phyloP scores from a whole-genome alignment of 2,329 filamentous ascomycete species.

The Elsinoe arachidis region DNA sequence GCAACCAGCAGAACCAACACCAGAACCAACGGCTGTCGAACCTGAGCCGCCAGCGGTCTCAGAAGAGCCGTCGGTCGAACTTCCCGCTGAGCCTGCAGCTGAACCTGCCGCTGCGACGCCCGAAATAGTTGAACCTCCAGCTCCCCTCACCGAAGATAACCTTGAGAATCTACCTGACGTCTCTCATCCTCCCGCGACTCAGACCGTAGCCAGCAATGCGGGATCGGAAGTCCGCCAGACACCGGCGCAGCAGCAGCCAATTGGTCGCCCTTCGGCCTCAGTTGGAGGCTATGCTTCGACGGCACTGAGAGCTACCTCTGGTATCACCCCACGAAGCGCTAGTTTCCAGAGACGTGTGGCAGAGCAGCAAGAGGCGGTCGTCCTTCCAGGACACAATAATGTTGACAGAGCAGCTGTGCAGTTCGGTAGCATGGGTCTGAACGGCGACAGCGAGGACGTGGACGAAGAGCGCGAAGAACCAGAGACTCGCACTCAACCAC shows the following conservation, averaged over 20 bases:
- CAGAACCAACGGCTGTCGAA: slow-evolving; percentile 19
- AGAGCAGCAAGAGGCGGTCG: slow-evolving; percentile 94
- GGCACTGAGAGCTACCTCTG: slow-evolving; percentile 64
- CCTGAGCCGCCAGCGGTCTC: slow-evolving; percentile 18
- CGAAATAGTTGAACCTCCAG: slow-evolving; percentile 54
- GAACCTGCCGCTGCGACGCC: slow-evolving; percentile 16
- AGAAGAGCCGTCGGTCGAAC: slow-evolving; percentile 15
- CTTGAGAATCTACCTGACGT: slow-evolving; percentile 81
- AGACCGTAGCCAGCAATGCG: slow-evolving; percentile 81
- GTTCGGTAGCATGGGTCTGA: slow-evolving; percentile 90
- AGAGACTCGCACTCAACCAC: slow-evolving; percentile 87
- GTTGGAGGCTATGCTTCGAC: slow-evolving; percentile 70
- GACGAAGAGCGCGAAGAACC: slow-evolving; percentile 92
- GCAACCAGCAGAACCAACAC: slow-evolving; percentile 19
- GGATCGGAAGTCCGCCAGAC: slow-evolving; percentile 74
- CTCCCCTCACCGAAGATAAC: slow-evolving; percentile 83
- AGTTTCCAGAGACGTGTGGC: slow-evolving; percentile 79
- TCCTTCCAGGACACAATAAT: slow-evolving; percentile 95
- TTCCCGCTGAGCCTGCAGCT: slow-evolving; percentile 26
- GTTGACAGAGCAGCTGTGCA: slow-evolving; percentile 89
- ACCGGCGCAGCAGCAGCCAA: slow-evolving; percentile 53
- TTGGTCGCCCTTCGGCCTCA: slow-evolving; percentile 53
- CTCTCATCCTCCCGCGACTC: slow-evolving; percentile 67
- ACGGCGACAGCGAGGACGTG: slow-evolving; percentile 65
- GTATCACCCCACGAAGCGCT: slow-evolving; percentile 55